These are phyloP conservation scores for Scleroderma citrinum DNA, from an alignment of 768 basidiomycete genomes.

Conservation along the genomic window DNA sequence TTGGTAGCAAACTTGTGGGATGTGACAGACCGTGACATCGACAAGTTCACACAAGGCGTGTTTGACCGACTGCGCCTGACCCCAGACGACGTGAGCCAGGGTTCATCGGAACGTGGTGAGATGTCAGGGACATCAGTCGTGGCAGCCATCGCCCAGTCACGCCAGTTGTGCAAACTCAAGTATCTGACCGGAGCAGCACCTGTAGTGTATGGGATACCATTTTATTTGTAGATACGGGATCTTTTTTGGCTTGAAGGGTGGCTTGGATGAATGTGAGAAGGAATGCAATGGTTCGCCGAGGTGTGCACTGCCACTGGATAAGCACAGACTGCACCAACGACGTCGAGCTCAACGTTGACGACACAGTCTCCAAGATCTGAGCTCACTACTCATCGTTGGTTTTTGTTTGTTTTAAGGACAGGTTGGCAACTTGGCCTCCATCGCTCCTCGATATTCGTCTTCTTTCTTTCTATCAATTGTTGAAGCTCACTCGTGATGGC, in stretches of 20 bases:
- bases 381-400: too few relatives aligned
- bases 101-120: constrained; percentile 4
- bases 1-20: constrained; percentile 97
- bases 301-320: constrained; percentile 2
- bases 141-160: constrained; percentile 70
- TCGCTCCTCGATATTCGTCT: neutral
- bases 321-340: neutral
- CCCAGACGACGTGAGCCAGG: constrained; percentile 14
- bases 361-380: neutral
- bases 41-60: constrained; percentile 82
- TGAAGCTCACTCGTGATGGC: constrained; percentile 6
- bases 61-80: constrained; percentile 65
- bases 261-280: neutral
- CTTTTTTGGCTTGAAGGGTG: neutral
- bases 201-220: constrained; percentile 93
- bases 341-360: neutral
- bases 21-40: constrained; percentile 96
- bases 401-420: neutral
- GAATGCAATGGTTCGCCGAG: neutral
- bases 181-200: constrained; percentile 95
- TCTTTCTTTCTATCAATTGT: neutral
- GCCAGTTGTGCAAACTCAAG: constrained; percentile 81
- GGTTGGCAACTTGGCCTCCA: neutral
- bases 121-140: constrained; percentile 45
- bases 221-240: constrained; percentile 51